A percentile compares a stretch with the other conserved stretches of the same genome.
These are phyloP conservation scores for Juglanconis sp. DNA, from an alignment of 2,329 filamentous ascomycete genomes.

Conservation along the genomic window DNA sequence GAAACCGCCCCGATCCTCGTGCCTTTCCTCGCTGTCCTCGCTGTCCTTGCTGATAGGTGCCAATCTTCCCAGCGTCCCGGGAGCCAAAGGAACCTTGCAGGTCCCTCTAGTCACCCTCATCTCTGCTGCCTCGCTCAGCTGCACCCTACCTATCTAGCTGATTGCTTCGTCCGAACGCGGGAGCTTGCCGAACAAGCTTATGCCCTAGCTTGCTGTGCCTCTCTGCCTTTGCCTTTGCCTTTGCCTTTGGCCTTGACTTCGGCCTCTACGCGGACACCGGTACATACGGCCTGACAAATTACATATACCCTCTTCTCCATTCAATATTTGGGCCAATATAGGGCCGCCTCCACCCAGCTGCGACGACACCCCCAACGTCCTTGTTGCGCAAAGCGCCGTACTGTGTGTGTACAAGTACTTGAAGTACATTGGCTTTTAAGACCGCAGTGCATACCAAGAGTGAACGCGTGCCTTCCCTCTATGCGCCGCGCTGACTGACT, in stretches of 20 bases:
- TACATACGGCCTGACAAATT: background rate
- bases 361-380: slow-evolving; percentile 9
- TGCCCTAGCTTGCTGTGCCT: background rate
- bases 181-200: slow-evolving; percentile 3
- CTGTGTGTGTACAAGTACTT: background rate
- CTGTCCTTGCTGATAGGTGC: background rate
- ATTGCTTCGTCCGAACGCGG: background rate
- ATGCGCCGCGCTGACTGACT: background rate
- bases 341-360: slow-evolving; percentile 14
- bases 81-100: background rate
- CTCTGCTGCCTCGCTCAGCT: background rate
- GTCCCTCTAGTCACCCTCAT: background rate
- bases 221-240: too few relatives aligned
- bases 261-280: background rate
- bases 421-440: background rate
- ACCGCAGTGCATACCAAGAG: background rate
- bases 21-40: background rate
- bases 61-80: background rate
- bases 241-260: background rate
- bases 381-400: slow-evolving; percentile 8
- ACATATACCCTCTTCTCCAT: background rate
- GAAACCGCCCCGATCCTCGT: background rate
- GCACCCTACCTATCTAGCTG: background rate
- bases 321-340: slow-evolving; percentile 14
- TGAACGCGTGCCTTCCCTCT: background rate